Base-by-base conservation (phyloP, 495 filamentous ascomycete species). In the Hypoxylon subgilvum region DNA sequence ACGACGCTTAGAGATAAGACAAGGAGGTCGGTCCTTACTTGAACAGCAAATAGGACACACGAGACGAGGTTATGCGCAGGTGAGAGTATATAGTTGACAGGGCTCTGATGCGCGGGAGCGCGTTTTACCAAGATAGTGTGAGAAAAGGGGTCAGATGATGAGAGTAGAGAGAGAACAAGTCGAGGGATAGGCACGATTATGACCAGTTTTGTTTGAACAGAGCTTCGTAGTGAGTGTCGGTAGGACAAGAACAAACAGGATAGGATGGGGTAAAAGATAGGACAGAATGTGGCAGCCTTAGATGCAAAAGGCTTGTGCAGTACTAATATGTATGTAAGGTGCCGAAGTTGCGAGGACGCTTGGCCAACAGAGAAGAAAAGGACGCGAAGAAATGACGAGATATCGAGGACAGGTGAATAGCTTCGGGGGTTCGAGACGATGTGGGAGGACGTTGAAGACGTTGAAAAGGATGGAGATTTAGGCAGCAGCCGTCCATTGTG, bases 401-500 rank as follows among this genome's bases (percentile, higher is more conserved):
- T 54, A 57, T 53, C 47, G 49, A 40, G 50, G 32, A 55, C 45
- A 14, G 40, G 47, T 45, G 34, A 13, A 13, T 51, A 45, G 34
- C 49, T 10, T 58, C 58, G 31, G 63, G 38, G 7, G 43, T 43
- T 67, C 31, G 49, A 55, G 44, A 55, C 30, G 50, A 64, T 59
- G n/a, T n/a, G 61, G 39, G 48, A 58, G 45, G 49, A 39, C 21
- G 61, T 64, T 55, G 21, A 55, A 64, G 44, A 58, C 21, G 61
- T 64, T 55, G 21, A 55, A 64, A 47, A 58, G 49, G 54, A 58
- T 63, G 61, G 64, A 63, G 56, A 46, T 69, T 69, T 70, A 70
- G 67, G 67, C 67, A 70, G 67, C 67, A 70, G 67, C 52, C 61
- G 51, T 68, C 48, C 39, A 56, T 43, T 63, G 57, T 68, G 65